Evolutionary conservation across 352 stramenopile species (phyloP), one percentile per base, ranked within the genome.

Genomic region (Aphanomyces cochlioides): DNA sequence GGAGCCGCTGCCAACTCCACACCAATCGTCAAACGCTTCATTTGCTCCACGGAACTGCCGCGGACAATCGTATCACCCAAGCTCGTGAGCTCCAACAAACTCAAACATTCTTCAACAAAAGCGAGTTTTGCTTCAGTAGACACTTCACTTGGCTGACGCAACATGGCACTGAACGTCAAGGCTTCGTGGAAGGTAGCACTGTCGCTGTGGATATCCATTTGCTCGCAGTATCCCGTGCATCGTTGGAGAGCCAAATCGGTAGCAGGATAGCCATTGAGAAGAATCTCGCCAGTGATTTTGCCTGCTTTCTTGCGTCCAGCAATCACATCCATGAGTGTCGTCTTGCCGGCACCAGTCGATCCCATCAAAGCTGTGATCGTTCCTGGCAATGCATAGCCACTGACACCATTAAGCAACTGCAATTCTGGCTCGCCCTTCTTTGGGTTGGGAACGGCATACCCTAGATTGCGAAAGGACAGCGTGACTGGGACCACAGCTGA

Each of bases 141-240:
- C 10, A 50, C 43, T n/a, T 50, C 43, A 2, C 10, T 50, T n/a
- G 43, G 17, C 17, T 50, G 43, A 50, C 43, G 43, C 43, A 50
- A 50, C 43, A 50, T 50, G 43, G 28, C 43, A n/a, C 43, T 50
- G 43, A 50, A 50, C 1, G 17, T n/a, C 43, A 50, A n/a, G 10
- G 17, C 43, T 50, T 50, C 43, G 17, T 2, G 43, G 43, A 50
- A 50, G 2, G 43, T 50, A 12, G 43, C 43, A n/a, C 43, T 50
- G 10, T 50, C 43, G 43, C 43, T n/a, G 43, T 50, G 43, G 43
- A 50, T 50, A n/a, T 50, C 43, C 43, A 50, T 50, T 50, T 50
- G 43, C 17, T 50, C 43, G 43, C 43, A 50, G 43, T 50, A 50
- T 12, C 43, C 43, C 43, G 43, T 12, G 43, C 17, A 28, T 0